Conservation (phyloP, 225 moss, liverwort and hornwort species). For the Marchantia paleacea region DNA sequence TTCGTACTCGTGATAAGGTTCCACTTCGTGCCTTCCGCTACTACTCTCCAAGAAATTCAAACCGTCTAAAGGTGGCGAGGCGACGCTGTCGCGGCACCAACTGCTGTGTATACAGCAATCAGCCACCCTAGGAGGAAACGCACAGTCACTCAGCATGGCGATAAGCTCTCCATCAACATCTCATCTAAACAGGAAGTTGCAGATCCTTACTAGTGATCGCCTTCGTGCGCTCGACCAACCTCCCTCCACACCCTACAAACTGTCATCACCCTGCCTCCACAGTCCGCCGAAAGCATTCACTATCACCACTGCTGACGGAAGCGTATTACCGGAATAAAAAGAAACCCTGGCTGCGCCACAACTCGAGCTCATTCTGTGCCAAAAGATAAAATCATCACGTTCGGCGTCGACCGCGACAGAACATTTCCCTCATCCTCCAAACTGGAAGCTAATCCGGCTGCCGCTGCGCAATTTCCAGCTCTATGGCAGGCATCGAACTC, state of each 20-base stretch:
- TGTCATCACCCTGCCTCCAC: too few species aligned
- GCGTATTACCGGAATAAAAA: background rate
- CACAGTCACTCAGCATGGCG: conserved; percentile 9
- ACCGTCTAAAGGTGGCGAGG: conserved; percentile 2
- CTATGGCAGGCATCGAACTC: background rate
- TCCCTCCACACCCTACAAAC: too few species aligned
- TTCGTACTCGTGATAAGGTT: background rate
- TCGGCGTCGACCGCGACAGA: background rate
- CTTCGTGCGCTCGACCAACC: too few species aligned
- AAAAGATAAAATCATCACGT: background rate
- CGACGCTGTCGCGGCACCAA: background rate
- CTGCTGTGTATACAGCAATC: conserved; percentile 3
- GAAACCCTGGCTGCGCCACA: background rate
- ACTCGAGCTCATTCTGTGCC: background rate
- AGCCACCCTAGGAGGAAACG: conserved; percentile 10
- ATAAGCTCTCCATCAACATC: background rate
- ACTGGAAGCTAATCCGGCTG: background rate
- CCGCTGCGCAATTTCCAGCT: background rate
- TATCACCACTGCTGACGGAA: background rate
- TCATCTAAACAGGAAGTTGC: background rate
- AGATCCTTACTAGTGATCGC: background rate
- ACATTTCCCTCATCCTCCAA: background rate
- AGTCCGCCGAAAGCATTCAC: background rate
- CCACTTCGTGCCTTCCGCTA: conserved; percentile 8
- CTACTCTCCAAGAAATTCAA: conserved; percentile 12